Conservation (phyloP, 108 stramenopile genomes). For the Phaeodactylum tricornutum region DNA sequence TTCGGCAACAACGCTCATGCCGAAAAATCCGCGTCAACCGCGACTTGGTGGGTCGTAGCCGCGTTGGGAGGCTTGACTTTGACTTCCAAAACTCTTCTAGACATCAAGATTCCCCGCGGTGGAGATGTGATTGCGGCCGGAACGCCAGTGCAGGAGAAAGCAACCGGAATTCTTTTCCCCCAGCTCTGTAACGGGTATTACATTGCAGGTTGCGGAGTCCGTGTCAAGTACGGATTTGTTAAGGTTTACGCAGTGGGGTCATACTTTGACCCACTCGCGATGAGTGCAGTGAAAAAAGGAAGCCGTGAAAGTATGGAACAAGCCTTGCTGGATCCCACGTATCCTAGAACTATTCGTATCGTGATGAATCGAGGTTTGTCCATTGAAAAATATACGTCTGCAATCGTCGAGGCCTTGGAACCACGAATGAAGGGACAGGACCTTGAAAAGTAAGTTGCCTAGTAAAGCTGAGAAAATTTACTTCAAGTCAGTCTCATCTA, state of each 20-base stretch:
- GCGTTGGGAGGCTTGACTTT: no score
- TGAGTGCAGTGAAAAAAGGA: conserved; percentile 60
- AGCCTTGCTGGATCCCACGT: conserved; percentile 65
- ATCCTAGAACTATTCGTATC: conserved; percentile 79
- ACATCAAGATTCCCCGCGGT: no score
- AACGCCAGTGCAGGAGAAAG: conserved; percentile 49
- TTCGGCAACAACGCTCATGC: no score
- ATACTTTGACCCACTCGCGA: conserved; percentile 71
- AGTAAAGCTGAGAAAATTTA: no score
- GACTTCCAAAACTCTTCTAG: no score
- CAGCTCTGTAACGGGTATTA: conserved; percentile 61
- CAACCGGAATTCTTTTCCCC: conserved; percentile 78
- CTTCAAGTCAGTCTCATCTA: background rate
- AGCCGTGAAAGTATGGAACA: conserved; percentile 40
- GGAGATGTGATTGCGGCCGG: conserved; percentile 49
- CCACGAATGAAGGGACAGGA: conserved; percentile 81
- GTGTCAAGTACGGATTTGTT: conserved; percentile 82
- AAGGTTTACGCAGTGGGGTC: conserved; percentile 87
- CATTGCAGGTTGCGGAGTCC: conserved; percentile 71
- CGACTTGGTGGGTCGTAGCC: no score
- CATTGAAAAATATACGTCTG: conserved; percentile 78
- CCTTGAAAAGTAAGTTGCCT: conserved; percentile 52
- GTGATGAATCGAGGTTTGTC: conserved; percentile 78
- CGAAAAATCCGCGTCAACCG: no score
- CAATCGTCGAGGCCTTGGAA: conserved; percentile 75